Conservation (phyloP, 176 grass and related monocot genomes). For the Bromus sterilis region DNA sequence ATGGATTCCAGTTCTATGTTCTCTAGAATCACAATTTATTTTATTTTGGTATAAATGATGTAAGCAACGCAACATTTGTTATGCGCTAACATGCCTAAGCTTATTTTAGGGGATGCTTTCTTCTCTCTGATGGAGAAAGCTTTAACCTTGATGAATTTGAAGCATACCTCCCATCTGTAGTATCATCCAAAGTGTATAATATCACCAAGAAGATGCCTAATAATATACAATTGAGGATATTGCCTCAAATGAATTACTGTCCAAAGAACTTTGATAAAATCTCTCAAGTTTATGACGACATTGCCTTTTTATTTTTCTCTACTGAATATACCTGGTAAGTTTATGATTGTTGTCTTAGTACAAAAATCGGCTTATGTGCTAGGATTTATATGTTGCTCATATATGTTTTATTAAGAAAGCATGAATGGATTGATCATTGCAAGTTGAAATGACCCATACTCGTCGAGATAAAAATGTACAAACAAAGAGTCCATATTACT, state of each 20-base stretch:
- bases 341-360: too few relatives aligned
- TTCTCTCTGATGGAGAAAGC: neutral
- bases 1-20: neutral
- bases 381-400: too few relatives aligned
- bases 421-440: too few relatives aligned
- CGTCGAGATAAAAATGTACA: too few relatives aligned
- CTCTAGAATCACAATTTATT: neutral
- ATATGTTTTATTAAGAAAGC: too few relatives aligned
- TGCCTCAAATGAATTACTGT: conserved; percentile 28
- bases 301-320: conserved; percentile 24
- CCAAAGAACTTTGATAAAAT: neutral
- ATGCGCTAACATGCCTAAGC: neutral
- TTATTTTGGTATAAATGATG: neutral
- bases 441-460: too few relatives aligned
- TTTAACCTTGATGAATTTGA: conserved; percentile 14
- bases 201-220: neutral
- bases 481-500: too few relatives aligned
- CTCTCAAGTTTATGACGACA: conserved; percentile 16
- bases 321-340: neutral
- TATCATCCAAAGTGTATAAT: neutral
- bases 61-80: too few relatives aligned
- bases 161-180: conserved; percentile 28
- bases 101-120: conserved; percentile 24
- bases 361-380: neutral
- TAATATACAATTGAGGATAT: conserved; percentile 15